These are phyloP conservation scores for Cyphellophora attinorum DNA, from an alignment of 2,329 filamentous ascomycete species.

Conservation along the genomic window DNA sequence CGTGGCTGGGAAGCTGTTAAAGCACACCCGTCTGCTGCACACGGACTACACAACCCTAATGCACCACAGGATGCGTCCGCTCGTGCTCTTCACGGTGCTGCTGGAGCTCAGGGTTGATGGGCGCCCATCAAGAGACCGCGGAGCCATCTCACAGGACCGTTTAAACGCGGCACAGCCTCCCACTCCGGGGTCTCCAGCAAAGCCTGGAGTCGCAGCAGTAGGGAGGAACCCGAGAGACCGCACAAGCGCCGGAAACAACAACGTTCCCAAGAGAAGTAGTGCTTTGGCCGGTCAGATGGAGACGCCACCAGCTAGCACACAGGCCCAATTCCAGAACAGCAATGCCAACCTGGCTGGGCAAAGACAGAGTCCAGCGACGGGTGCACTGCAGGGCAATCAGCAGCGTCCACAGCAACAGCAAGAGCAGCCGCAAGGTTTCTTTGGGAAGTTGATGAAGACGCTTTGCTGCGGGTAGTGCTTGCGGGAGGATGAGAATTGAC, in stretches of 20 bases:
- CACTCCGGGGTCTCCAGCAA: conserved; percentile 68
- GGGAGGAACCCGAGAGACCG: conserved; percentile 57
- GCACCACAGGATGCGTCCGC: conserved; percentile 70
- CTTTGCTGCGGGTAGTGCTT: conserved; percentile 68
- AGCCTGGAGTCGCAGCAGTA: conserved; percentile 49
- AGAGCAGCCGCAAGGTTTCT: conserved; percentile 67
- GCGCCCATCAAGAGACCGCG: conserved; percentile 48
- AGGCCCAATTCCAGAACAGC: conserved; percentile 95
- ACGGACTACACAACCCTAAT: conserved; percentile 72
- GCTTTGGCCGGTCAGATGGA: conserved; percentile 41
- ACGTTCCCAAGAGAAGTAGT: conserved; percentile 19
- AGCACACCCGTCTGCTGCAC: conserved; percentile 57
- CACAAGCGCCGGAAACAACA: conserved; percentile 57
- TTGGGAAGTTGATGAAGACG: conserved; percentile 87
- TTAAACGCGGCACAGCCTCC: conserved; percentile 91
- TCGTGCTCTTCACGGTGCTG: conserved; percentile 67
- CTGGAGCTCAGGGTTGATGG: conserved; percentile 29
- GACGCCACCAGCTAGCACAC: conserved; percentile 81
- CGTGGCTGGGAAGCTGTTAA: conserved; percentile 85
- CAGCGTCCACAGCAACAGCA: conserved; percentile 41
- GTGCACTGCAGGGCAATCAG: conserved; percentile 49
- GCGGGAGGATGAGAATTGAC: too few relatives aligned
- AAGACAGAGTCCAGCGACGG: conserved; percentile 47
- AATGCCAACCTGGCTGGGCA: conserved; percentile 68
- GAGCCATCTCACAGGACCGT: conserved; percentile 68